phyloP scores from a whole-genome alignment of 164 flowering plant species.

The Dillenia turbinata region DNA sequence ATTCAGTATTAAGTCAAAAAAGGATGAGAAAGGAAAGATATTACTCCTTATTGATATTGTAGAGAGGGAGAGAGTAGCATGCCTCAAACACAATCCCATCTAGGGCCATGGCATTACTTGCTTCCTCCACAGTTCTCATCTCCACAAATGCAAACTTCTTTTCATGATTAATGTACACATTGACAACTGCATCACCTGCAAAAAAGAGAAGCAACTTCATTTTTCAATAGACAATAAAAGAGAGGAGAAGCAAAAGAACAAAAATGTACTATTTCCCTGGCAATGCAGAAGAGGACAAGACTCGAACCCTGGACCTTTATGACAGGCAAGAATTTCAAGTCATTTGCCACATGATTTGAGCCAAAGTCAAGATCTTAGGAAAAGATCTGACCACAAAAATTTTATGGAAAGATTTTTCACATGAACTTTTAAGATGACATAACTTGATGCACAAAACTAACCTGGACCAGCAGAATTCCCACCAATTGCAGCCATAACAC shows the following conservation, averaged over 20 bases:
- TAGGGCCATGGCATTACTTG: constrained; percentile 88
- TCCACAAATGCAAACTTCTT: constrained; percentile 93
- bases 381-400: too few relatives aligned
- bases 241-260: too few relatives aligned
- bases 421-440: too few relatives aligned
- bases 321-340: too few relatives aligned
- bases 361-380: too few relatives aligned
- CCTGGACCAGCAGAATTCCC: constrained; percentile 91
- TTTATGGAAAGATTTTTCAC: too few relatives aligned
- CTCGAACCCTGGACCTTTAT: too few relatives aligned
- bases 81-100: constrained; percentile 89
- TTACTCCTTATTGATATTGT: background rate
- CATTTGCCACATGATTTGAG: too few relatives aligned
- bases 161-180: constrained; percentile 90
- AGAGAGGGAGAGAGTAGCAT: constrained; percentile 9
- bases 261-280: too few relatives aligned
- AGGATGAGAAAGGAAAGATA: background rate
- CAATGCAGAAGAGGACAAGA: too few relatives aligned
- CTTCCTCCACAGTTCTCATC: constrained; percentile 94
- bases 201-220: constrained; percentile 7
- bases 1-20: background rate
- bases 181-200: constrained; percentile 86
- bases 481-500: constrained; percentile 75
- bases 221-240: too few relatives aligned
- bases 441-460: constrained; percentile 12